A percentile compares a stretch with the other conserved stretches of the same genome.
These are phyloP conservation scores for Eimeria acervulina DNA, from an alignment of 169 alveolate genomes.

Conservation along the genomic window DNA sequence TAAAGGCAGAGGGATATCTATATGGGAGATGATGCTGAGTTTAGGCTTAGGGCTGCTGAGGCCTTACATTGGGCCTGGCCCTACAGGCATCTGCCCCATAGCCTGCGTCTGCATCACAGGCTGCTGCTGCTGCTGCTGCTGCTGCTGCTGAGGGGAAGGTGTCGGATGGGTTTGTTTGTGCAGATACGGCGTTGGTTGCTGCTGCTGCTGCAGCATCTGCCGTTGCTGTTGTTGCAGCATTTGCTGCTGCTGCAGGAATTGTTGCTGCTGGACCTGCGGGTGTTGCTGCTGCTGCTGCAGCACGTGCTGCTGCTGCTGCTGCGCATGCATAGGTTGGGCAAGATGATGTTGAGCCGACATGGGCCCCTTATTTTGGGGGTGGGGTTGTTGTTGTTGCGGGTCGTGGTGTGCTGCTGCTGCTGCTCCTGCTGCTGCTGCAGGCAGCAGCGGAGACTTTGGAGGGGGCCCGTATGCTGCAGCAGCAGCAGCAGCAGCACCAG, in stretches of 20 bases:
- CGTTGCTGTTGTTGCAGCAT: constrained; percentile 4
- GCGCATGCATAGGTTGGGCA: not conserved
- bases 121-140: too few species aligned
- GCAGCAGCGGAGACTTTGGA: constrained; percentile 41
- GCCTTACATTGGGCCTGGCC: not conserved
- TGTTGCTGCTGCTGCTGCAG: constrained; percentile 70
- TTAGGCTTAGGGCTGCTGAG: too few species aligned
- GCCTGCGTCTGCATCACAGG: not conserved
- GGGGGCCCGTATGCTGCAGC: constrained; percentile 47
- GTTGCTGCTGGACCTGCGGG: constrained; percentile 64
- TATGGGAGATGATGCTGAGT: too few species aligned
- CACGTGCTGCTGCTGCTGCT: not conserved
- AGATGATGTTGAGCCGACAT: not conserved
- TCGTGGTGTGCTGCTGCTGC: constrained; percentile 6
- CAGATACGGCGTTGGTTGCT: not conserved
- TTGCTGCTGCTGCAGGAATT: constrained; percentile 32
- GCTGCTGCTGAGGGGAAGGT: not conserved
- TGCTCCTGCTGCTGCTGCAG: constrained; percentile 4
- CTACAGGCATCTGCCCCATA: constrained; percentile 55
- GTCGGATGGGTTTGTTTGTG: not conserved
- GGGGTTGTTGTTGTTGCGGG: not conserved
- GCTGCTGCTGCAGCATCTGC: constrained; percentile 56
- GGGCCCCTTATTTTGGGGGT: not conserved
- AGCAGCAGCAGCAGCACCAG: constrained; percentile 63
- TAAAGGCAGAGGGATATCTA: too few species aligned